Evolutionary conservation across 2,329 filamentous ascomycete genomes (phyloP), one percentile per base, ranked within the genome.

Genomic region (Exophiala xenobiotica): DNA sequence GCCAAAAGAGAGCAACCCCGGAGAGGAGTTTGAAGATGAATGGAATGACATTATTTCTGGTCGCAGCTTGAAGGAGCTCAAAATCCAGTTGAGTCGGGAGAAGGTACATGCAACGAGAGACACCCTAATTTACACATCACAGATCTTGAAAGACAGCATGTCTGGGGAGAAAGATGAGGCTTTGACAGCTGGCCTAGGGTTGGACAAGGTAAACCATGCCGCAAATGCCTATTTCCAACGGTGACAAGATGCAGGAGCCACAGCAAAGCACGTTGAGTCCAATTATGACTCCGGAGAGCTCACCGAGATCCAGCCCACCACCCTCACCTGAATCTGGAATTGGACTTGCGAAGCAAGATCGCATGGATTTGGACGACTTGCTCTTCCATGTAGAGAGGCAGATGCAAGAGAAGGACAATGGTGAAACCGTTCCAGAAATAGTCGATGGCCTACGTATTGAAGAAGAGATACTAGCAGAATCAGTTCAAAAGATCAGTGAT

Each of bases 51-150:
- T 49, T 18, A 33, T 46, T 19, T 42, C 42, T 12, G 40, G 40
- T 18, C 24, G 31, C 2, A 35, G 31, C 22, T 9, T 38, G 12
- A 49, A 37, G 14, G 22, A 38, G 1, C 26, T 54, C n/a, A 20
- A 47, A 37, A 39, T 18, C 4, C 37, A 31, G 40, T 35, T 58
- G n/a, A 26, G 31, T 22, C 12, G 35, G 6, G 55, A 58, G 35
- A 58, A 39, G 31, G 27, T 55, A 9, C 38, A 54, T 31, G 31
- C 37, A n/a, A 49, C 57, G n/a, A 53, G 47, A 47, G 54, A 56
- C 19, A 33, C 49, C n/a, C 33, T 58, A 39, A 16, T 40, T 9
- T 18, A 33, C 33, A 24, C 54, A 14, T 54, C 55, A 9, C 18
- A 33, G 18, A 20, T 24, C 6, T 16, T 46, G 31, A 46, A 16